Conservation (phyloP, 495 filamentous ascomycete genomes). For the Beverwykella pulmonaria region DNA sequence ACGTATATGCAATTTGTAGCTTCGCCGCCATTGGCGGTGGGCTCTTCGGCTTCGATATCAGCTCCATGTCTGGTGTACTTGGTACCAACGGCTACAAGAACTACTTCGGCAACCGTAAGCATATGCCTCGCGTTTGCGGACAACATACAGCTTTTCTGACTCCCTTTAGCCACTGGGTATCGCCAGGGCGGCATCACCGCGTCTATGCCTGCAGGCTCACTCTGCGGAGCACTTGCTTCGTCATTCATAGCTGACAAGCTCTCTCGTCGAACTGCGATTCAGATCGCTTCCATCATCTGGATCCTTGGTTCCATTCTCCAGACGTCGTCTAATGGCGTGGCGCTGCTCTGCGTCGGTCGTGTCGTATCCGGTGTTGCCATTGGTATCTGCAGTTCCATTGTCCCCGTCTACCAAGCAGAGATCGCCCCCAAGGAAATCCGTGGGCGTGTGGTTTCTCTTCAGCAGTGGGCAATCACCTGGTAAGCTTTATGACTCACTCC, state of each 20-base stretch:
- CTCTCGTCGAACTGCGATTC: slow-evolving; percentile 70
- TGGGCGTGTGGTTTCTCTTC: slow-evolving; percentile 71
- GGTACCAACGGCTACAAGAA: slow-evolving; percentile 63
- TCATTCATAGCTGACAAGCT: slow-evolving; percentile 69
- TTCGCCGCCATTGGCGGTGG: slow-evolving; percentile 70
- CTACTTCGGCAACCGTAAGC: slow-evolving; percentile 58
- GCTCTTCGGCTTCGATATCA: slow-evolving; percentile 76
- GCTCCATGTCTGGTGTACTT: slow-evolving; percentile 68
- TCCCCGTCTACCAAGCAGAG: slow-evolving; percentile 80
- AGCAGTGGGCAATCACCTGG: slow-evolving; percentile 82
- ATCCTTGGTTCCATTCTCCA: slow-evolving; percentile 70
- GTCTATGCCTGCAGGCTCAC: slow-evolving; percentile 76
- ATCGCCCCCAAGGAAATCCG: slow-evolving; percentile 77
- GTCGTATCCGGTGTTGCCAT: slow-evolving; percentile 72
- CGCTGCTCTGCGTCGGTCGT: slow-evolving; percentile 69
- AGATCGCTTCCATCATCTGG: slow-evolving; percentile 71
- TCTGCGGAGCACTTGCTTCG: slow-evolving; percentile 67
- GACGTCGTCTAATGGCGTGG: slow-evolving; percentile 61
- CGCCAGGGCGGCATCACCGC: slow-evolving; percentile 65
- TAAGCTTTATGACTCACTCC: slow-evolving; percentile 5
- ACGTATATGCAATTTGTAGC: slow-evolving; percentile 63
- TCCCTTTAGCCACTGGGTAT: slow-evolving; percentile 49
- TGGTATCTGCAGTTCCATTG: slow-evolving; percentile 73
- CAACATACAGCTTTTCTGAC: slow-evolving; percentile 5
- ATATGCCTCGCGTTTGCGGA: neutral